phyloP scores from a whole-genome alignment of 306 rosid genomes.

The Cotoneaster glaucophyllus region DNA sequence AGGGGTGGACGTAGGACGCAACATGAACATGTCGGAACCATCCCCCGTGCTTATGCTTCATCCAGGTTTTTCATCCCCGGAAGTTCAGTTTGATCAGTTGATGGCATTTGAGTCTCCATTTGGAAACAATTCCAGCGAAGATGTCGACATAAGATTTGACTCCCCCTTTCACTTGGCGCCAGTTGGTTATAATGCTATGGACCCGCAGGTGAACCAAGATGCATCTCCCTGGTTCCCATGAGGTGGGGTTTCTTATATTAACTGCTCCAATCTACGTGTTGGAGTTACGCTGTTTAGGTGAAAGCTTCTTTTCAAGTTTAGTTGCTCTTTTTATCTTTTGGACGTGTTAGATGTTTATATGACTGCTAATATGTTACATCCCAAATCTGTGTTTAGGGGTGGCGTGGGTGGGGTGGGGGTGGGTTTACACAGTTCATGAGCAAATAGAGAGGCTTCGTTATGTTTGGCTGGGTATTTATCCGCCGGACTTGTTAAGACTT shows the following conservation, averaged over 20 bases:
- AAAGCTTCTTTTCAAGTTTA: constrained; percentile 2
- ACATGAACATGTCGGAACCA: constrained; percentile 7
- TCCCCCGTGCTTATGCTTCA: constrained; percentile 14
- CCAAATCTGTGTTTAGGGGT: background rate
- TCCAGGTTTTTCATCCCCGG: constrained; percentile 11
- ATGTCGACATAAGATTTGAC: constrained; percentile 23
- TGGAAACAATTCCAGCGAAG: constrained; percentile 14
- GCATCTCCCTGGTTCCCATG: constrained; percentile 39
- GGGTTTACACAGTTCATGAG: background rate
- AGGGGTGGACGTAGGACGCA: constrained; percentile 17
- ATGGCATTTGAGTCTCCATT: constrained; percentile 35
- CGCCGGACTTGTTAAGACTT: constrained; percentile 10
- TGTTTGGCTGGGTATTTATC: background rate
- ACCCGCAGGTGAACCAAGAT: constrained; percentile 34
- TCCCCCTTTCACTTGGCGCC: constrained; percentile 33
- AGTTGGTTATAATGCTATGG: constrained; percentile 14
- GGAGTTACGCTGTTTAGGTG: background rate
- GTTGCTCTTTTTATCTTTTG: background rate
- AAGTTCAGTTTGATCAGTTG: constrained; percentile 25
- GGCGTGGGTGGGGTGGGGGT: background rate
- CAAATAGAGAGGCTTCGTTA: background rate
- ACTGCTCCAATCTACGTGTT: background rate
- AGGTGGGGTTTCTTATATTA: constrained; percentile 9
- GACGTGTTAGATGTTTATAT: background rate
- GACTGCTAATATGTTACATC: background rate